Evolutionary conservation across 2,329 filamentous ascomycete genomes (phyloP), one percentile per base, ranked within the genome.

Genomic region (Talaromyces sp.): DNA sequence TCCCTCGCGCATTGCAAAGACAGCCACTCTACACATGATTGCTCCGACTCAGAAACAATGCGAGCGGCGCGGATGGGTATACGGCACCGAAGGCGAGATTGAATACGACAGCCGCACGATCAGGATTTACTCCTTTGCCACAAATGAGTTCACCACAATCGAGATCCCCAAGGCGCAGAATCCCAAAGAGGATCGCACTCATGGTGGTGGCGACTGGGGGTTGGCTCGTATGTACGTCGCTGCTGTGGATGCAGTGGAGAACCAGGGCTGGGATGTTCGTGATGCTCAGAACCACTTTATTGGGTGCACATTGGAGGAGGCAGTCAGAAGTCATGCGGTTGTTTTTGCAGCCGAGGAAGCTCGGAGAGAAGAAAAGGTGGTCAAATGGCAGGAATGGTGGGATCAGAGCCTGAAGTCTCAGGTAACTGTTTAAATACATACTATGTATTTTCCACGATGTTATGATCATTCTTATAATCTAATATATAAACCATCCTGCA

Each of bases 321-420:
- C 89, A 1, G 82, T 98, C n/a, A 82, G 89, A 55, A 96, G 91
- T 69, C 95, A 98, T 77, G 93, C 90, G 1, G 84, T 95, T 76
- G 93, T 97, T 0, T 99, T 97, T 79, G 93, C 91, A 26, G 95
- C 93, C 0, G 95, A 98, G 76, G 89, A 96, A 68, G 91, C 93
- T 5, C 84, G 93, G 68, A 80, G 79, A 55, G 81, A 82, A 56
- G 85, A 83, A 69, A 86, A 83, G 70, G 87, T 95, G 8, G 77
- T 98, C 4, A 82, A 89, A 66, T 97, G 90, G 87, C 76, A 77
- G 50, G 75, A 82, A 53, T 96, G 91, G 90, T 96, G 91, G 91
- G 75, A 77, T 32, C 71, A 75, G 61, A 80, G 85, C 64, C 79
- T 88, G 29, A 55, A 59, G 31, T 60, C 53, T 43, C 26, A 55